Percentiles rank a stretch among this genome's conserved stretches.
Evolutionary conservation across 331 rosid genomes (phyloP).

Genomic region (Acacia concinna): DNA sequence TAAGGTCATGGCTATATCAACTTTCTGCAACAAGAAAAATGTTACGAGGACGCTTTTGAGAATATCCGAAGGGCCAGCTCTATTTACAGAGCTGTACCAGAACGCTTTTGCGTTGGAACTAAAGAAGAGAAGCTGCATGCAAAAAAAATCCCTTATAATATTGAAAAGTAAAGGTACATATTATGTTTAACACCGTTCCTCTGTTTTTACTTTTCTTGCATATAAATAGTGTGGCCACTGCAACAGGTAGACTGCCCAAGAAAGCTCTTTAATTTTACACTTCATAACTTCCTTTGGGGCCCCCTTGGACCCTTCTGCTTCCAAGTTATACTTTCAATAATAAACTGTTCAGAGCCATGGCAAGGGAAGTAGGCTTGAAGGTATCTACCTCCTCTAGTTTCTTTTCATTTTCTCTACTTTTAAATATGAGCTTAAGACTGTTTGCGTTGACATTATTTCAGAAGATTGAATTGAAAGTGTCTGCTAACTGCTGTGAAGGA

Average conservation of each 20-base stretch:
- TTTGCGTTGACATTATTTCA: constrained; percentile 24
- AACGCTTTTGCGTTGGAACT: constrained; percentile 37
- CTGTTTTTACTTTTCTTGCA: constrained; percentile 13
- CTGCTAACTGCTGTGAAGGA: constrained; percentile 49
- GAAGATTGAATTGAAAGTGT: constrained; percentile 49
- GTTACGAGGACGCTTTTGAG: background rate
- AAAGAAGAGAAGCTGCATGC: background rate
- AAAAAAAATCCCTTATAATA: constrained; percentile 1
- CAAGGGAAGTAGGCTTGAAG: constrained; percentile 36
- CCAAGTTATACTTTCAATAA: background rate
- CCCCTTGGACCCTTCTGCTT: background rate
- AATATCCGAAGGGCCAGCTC: background rate
- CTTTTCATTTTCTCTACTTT: background rate
- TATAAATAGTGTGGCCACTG: constrained; percentile 30
- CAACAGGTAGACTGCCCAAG: constrained; percentile 8
- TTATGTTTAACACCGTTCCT: background rate
- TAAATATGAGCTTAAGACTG: constrained; percentile 2
- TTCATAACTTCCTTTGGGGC: constrained; percentile 3
- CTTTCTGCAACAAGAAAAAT: background rate
- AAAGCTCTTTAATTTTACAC: background rate
- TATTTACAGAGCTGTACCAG: constrained; percentile 34
- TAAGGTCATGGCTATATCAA: background rate
- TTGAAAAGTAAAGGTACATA: constrained; percentile 4
- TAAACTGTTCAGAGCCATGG: constrained; percentile 24
- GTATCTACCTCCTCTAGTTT: constrained; percentile 11